Base-by-base conservation (phyloP, 768 basidiomycete genomes). In the Hemileccinum impolitum region DNA sequence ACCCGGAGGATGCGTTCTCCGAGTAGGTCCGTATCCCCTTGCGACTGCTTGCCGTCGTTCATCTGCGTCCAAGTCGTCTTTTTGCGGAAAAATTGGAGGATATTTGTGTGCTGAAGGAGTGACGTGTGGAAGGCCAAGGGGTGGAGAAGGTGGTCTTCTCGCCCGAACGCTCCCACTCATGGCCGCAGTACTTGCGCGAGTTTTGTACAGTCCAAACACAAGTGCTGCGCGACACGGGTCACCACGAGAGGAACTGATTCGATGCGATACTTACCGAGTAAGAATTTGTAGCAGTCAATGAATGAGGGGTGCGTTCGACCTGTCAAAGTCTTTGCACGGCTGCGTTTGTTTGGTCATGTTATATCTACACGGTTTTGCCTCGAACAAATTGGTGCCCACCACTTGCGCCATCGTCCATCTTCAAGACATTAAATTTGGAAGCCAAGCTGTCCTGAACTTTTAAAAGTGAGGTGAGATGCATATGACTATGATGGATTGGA, bases 31-130 rank as follows among this genome's bases (percentile, higher is more conserved):
- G 48, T 79, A 77, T 3, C 85, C 83, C 54, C 79, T 79, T n/a
- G 84, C 77, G 1, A 84, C 87, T 15, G 82, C 83, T 30, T 79
- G 81, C 55, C 84, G 75, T 46, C 84, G 76, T 60, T 76, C 77
- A 67, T 90, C 88, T 19, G 88, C 87, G 60, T 86, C 84, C n/a
- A 88, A 64, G 64, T 81, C 78, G 60, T 82, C 82, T 50, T 82
- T 77, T 53, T 78, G 72, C 15, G 76, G 35, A 23, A 43, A 12
- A 1, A 43, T 66, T 63, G 85, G 78, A 26, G 86, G 86, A 71
- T 85, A 87, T 60, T 82, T 72, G 60, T 78, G 78, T 34, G 57
- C 30, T 32, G 60, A 60, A 58, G 65, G 51, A 65, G 40, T n/a
- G 53, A 56, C 67, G 51, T 68, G 68, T 34, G 71, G 51, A 60